These are phyloP conservation scores for Lenzites betulinus DNA, from an alignment of 768 basidiomycete genomes.

Conservation along the genomic window DNA sequence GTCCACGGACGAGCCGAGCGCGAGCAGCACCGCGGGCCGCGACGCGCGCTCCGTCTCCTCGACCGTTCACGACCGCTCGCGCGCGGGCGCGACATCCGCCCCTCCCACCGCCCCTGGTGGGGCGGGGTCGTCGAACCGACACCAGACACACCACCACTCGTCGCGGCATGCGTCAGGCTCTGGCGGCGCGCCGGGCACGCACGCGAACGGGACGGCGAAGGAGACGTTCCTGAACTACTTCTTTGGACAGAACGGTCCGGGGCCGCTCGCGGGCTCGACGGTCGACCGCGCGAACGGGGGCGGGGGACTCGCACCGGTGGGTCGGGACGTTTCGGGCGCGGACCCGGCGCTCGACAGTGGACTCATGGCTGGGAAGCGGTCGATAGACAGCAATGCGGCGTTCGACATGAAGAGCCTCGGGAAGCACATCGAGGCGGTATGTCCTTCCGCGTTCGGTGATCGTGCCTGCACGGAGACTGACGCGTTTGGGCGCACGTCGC, in stretches of 20 bases:
- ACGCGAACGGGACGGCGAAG: slow-evolving; percentile 54
- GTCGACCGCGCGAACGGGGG: slow-evolving; percentile 40
- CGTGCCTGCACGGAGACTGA: neutral
- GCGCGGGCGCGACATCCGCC: slow-evolving; percentile 40
- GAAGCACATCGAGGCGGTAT: slow-evolving; percentile 95
- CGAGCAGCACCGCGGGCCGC: slow-evolving; percentile 56
- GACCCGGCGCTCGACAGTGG: slow-evolving; percentile 57
- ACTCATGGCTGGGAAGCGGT: slow-evolving; percentile 65
- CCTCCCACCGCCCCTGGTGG: slow-evolving; percentile 28
- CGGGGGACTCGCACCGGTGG: slow-evolving; percentile 49
- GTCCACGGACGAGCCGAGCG: slow-evolving; percentile 54
- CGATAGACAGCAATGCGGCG: slow-evolving; percentile 78
- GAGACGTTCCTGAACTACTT: slow-evolving; percentile 98
- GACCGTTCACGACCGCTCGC: slow-evolving; percentile 71
- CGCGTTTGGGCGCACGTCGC: neutral
- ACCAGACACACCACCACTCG: slow-evolving; percentile 29
- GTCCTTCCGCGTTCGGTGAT: slow-evolving; percentile 34
- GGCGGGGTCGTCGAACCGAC: slow-evolving; percentile 22
- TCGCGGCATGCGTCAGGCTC: slow-evolving; percentile 19
- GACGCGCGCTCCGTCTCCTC: slow-evolving; percentile 75
- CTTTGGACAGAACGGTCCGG: slow-evolving; percentile 89
- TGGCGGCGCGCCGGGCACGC: neutral
- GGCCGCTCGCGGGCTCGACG: slow-evolving; percentile 62
- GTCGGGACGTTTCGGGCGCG: slow-evolving; percentile 62
- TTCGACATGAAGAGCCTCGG: slow-evolving; percentile 99